phyloP scores from a whole-genome alignment of 2,329 filamentous ascomycete genomes.

The Aquanectria penicillioides region DNA sequence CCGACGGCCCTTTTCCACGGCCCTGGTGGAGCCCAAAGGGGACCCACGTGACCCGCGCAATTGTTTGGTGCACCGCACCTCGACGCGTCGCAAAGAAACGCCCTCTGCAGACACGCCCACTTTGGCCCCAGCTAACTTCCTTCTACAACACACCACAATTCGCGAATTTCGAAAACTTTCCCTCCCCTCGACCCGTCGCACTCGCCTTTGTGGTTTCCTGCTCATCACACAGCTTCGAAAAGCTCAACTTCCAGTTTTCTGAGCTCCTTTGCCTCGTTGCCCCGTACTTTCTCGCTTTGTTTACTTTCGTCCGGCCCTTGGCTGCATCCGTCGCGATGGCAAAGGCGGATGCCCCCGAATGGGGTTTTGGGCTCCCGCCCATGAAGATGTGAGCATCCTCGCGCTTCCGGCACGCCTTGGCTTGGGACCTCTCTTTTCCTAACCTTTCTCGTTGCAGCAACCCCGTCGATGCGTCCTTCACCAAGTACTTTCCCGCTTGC shows the following conservation, averaged over 20 bases:
- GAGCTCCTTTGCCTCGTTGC: slow-evolving; percentile 25
- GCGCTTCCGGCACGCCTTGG: too few relatives aligned
- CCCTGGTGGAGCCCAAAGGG: background rate
- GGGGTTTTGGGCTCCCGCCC: slow-evolving; percentile 36
- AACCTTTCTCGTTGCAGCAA: slow-evolving; percentile 33
- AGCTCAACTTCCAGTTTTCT: slow-evolving; percentile 18
- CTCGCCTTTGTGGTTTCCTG: slow-evolving; percentile 7
- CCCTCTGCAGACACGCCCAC: slow-evolving; percentile 21
- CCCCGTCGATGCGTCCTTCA: slow-evolving; percentile 36
- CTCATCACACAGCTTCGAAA: slow-evolving; percentile 19
- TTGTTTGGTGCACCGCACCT: slow-evolving; percentile 18
- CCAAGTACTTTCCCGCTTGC: slow-evolving; percentile 39
- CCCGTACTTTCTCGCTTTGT: slow-evolving; percentile 35
- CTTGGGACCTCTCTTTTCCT: slow-evolving; percentile 13
- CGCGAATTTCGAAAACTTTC: slow-evolving; percentile 23
- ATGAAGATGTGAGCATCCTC: slow-evolving; percentile 30
- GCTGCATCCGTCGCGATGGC: slow-evolving; percentile 41
- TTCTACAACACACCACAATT: slow-evolving; percentile 23
- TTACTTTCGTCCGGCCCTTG: slow-evolving; percentile 36
- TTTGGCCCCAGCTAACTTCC: slow-evolving; percentile 13
- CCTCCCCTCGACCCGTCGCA: slow-evolving; percentile 20
- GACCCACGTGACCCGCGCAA: slow-evolving; percentile 20
- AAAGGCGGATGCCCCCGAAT: slow-evolving; percentile 32
- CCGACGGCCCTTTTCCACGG: slow-evolving; percentile 2
- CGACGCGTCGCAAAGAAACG: slow-evolving; percentile 26